These are phyloP conservation scores for Parietaria judaica DNA, from an alignment of 306 rosid species.

Conservation along the genomic window DNA sequence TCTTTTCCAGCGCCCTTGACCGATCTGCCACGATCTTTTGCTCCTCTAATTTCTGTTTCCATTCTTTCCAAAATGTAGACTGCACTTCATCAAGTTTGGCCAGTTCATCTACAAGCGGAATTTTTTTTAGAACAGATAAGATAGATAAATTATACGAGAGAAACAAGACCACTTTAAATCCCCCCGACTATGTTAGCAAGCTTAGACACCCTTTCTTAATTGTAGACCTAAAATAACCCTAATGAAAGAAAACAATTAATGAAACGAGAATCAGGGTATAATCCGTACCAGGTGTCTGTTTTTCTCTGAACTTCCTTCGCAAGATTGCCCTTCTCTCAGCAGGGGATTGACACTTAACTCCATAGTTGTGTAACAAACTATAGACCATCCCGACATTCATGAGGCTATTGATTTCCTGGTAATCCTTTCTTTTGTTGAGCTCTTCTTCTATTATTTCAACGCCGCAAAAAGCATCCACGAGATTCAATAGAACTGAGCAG, in stretches of 20 bases:
- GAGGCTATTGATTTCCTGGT: conserved; percentile 69
- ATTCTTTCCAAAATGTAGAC: conserved; percentile 94
- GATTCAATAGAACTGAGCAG: conserved; percentile 81
- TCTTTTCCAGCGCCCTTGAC: conserved; percentile 66
- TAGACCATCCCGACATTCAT: conserved; percentile 92
- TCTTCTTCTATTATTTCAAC: conserved; percentile 92
- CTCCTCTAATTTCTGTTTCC: conserved; percentile 89
- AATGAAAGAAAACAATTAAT: no score
- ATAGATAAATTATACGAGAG: neutral
- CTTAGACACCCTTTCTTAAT: no score
- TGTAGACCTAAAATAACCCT: no score
- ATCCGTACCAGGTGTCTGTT: conserved; percentile 61
- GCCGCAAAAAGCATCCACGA: conserved; percentile 76
- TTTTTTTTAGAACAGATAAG: conserved; percentile 7
- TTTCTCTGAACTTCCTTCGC: conserved; percentile 68
- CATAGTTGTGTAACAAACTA: conserved; percentile 69
- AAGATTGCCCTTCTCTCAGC: conserved; percentile 63
- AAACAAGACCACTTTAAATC: no score
- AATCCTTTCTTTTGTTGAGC: conserved; percentile 67
- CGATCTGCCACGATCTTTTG: conserved; percentile 73
- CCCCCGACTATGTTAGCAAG: no score
- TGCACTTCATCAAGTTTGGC: conserved; percentile 67
- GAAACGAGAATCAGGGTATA: conserved; percentile 5
- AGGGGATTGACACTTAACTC: conserved; percentile 54
- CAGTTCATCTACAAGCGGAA: conserved; percentile 48